Evolutionary conservation across 2,329 filamentous ascomycete genomes (phyloP), one percentile per base, ranked within the genome.

Genomic region (Apiospora pterosperma): DNA sequence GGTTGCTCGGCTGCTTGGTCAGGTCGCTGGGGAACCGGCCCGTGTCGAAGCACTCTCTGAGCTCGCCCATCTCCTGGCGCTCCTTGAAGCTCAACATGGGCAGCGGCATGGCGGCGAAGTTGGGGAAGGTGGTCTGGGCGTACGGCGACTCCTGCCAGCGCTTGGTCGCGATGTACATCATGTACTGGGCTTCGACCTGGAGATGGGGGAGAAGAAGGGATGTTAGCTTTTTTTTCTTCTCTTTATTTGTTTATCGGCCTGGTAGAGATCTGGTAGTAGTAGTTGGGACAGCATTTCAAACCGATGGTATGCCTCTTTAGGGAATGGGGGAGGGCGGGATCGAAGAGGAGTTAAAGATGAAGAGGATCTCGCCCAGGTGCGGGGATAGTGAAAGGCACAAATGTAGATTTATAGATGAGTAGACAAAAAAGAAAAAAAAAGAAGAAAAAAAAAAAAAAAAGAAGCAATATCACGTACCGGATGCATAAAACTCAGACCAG

Each of bases 21-120:
- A 21, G 19, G 7, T 55, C 28, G 28, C 19, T 10, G 28, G 48
- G 28, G 48, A 34, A 34, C 3, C 28, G 28, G 8, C 28, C 48
- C 7, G 3, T 34, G 28, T 55, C 28, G 48, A 55, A 55, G 25
- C 44, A 41, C 23, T 41, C 36, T 2, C 39, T 36, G 14, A 61
- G 59, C 3, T 19, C 23, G 6, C n/a, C 23, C 55, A 92, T 77
- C 74, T 92, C 87, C 7, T 55, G 2, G 48, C 28, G 25, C 48
- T 55, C 28, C 3, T 21, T 8, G 16, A 34, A 11, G 28, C 16
- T 55, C 7, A 55, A 4, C 16, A 8, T 4, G 28, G 48, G 48
- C 28, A 55, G 28, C 48, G 48, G 48, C 48, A 34, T 34, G 25
- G 16, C 28, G 28, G 48, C 48, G 28, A 55, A 55, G 48, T 55